Base-by-base conservation (phyloP, 495 filamentous ascomycete genomes). In the Aspergillus saccharolyticus region DNA sequence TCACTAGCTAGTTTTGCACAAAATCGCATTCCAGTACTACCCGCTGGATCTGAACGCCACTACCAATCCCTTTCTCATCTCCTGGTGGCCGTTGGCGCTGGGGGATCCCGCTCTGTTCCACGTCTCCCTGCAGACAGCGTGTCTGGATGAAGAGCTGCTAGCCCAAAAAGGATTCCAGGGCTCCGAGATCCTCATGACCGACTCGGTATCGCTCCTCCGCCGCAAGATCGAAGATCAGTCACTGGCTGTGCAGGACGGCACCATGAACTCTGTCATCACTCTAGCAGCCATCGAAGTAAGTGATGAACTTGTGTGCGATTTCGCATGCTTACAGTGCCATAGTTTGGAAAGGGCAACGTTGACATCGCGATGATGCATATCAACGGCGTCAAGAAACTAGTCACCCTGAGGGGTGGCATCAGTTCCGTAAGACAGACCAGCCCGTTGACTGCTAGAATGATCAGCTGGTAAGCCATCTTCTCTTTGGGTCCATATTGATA, bases 1-100 rank as follows among this genome's bases (percentile, higher is more conserved):
- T 43, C 72, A 42, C 17, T 25, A 43, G 44, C 4, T 42, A 80
- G 77, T 82, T 47, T 64, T 79, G 28, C 67, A 74, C 52, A 80
- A 78, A 53, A 82, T 82, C 42, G 78, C 78, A 0, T 82, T 82
- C 50, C 71, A 80, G 53, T 82, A 79, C 54, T 82, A 82, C 56
- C 79, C 78, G 2, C 70, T 82, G 24, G 79, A 82, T 42, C 59
- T 80, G 8, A 77, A 69, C 52, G 53, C 70, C 3, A 65, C 59
- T 5, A 75, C 79, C 33, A 82, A 80, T 61, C 78, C 79, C 0
- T 80, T 80, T 60, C 63, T 82, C 28, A 64, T 79, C 12, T 80
- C 76, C 3, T 82, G 79, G 79, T 80, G 79, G 79, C 79, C 78
- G 3, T 65, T 78, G 17, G 76, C 78, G 5, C 67, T 82, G 2